A percentile compares a stretch with the other conserved stretches of the same genome.
phyloP scores from a whole-genome alignment of 2,329 filamentous ascomycete species.

The Ophiostoma triangulosporum region DNA sequence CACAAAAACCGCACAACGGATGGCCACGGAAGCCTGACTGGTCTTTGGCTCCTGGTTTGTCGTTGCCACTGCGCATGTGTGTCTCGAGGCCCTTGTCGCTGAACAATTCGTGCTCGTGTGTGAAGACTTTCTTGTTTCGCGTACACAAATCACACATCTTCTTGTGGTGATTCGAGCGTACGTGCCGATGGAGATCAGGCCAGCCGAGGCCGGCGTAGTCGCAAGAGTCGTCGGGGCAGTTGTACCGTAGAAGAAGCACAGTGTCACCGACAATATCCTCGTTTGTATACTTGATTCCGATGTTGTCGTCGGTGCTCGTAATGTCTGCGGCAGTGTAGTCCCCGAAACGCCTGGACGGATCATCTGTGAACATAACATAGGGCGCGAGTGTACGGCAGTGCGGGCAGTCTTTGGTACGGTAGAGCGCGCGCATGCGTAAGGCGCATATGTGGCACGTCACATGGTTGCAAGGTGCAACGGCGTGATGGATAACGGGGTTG shows the following conservation, averaged over 20 bases:
- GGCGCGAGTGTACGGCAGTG: constrained; percentile 72
- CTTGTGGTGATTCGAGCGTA: constrained; percentile 68
- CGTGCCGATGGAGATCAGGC: constrained; percentile 55
- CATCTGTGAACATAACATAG: constrained; percentile 86
- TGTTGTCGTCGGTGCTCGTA: constrained; percentile 63
- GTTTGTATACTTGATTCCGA: constrained; percentile 85
- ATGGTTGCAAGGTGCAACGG: constrained; percentile 90
- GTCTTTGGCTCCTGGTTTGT: constrained; percentile 75
- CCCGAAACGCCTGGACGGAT: constrained; percentile 66
- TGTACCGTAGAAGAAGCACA: constrained; percentile 75
- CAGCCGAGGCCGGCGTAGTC: constrained; percentile 64
- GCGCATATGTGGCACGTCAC: constrained; percentile 94
- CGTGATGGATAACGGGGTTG: constrained; percentile 73
- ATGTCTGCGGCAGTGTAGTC: constrained; percentile 65
- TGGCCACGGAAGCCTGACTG: constrained; percentile 96
- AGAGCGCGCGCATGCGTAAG: constrained; percentile 77
- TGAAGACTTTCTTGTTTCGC: constrained; percentile 94
- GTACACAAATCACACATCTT: constrained; percentile 86
- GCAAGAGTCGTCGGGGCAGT: constrained; percentile 74
- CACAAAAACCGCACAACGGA: constrained; percentile 86
- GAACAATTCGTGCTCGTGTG: constrained; percentile 92
- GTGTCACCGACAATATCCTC: constrained; percentile 87
- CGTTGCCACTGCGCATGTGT: constrained; percentile 84
- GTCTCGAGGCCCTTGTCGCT: constrained; percentile 64
- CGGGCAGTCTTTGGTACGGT: constrained; percentile 94